These are phyloP conservation scores for Thelonectria blattea DNA, from an alignment of 2,329 filamentous ascomycete genomes.

Conservation along the genomic window DNA sequence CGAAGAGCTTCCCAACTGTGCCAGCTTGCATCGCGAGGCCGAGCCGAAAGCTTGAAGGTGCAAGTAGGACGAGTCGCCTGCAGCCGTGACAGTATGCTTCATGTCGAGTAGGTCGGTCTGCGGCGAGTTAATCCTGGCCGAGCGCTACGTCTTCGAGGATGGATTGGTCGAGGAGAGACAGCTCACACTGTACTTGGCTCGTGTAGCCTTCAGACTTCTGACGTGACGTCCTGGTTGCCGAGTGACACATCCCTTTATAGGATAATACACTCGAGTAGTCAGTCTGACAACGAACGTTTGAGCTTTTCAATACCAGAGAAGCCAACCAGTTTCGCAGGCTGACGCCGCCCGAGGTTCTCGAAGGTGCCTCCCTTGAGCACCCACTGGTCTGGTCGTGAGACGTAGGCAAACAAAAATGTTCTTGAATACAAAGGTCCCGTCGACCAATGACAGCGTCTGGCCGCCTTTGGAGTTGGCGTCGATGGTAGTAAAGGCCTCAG, in stretches of 20 bases:
- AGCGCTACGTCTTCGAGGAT: constrained; percentile 59
- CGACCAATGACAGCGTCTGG: constrained; percentile 51
- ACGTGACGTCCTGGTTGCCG: constrained; percentile 58
- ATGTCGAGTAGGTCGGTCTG: constrained; percentile 55
- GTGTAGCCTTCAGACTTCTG: constrained; percentile 49
- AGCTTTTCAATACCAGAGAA: constrained; percentile 65
- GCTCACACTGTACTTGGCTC: constrained; percentile 53
- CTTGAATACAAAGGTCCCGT: constrained; percentile 46
- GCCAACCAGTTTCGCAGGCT: constrained; percentile 63
- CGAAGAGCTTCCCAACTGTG: too few relatives aligned
- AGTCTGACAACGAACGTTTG: too few relatives aligned
- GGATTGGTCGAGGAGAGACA: constrained; percentile 52
- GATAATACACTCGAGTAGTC: constrained; percentile 63
- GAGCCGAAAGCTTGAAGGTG: too few relatives aligned
- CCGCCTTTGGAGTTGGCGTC: constrained; percentile 47
- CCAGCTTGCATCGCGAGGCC: too few relatives aligned
- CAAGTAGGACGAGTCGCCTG: too few relatives aligned
- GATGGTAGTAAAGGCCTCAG: constrained; percentile 52
- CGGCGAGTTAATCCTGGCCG: constrained; percentile 53
- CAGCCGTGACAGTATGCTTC: too few relatives aligned
- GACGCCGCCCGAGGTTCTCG: constrained; percentile 54
- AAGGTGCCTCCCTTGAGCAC: constrained; percentile 54
- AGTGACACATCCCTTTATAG: constrained; percentile 55
- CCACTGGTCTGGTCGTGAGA: constrained; percentile 48
- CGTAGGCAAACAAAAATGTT: constrained; percentile 54